phyloP scores from a whole-genome alignment of 305 asterid species.

The Fraxinus xanthoxyloides region DNA sequence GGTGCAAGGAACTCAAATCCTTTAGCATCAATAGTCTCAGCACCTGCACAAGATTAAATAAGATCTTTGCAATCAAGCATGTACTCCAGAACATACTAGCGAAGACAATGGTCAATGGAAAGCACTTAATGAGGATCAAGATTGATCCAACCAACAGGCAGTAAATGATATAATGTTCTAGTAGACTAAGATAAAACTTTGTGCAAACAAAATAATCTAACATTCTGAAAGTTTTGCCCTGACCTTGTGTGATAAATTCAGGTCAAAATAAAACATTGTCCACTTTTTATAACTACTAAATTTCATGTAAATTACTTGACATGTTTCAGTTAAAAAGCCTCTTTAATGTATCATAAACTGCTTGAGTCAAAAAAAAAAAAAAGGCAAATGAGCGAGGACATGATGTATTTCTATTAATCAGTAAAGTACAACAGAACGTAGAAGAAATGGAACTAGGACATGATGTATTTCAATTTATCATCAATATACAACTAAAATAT shows the following conservation, averaged over 20 bases:
- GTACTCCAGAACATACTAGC: background rate
- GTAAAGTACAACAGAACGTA: background rate
- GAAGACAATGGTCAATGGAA: background rate
- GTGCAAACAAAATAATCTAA: background rate
- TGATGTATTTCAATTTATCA: background rate
- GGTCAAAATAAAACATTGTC: background rate
- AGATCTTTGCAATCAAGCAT: constrained; percentile 8
- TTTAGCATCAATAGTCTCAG: constrained; percentile 35
- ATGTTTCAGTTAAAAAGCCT: background rate
- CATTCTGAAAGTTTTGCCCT: background rate
- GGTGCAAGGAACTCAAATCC: constrained; percentile 89
- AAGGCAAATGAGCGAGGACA: background rate
- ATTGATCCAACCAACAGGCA: background rate
- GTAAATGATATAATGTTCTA: background rate
- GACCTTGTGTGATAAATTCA: background rate
- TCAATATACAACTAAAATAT: background rate
- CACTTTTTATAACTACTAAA: background rate
- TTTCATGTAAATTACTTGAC: background rate
- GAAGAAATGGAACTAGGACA: background rate
- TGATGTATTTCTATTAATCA: background rate
- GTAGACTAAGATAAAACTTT: background rate
- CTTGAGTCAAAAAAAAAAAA: background rate
- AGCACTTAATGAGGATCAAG: background rate
- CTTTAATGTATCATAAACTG: background rate
- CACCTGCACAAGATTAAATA: constrained; percentile 48